These are phyloP conservation scores for Berkeleyomyces rouxiae DNA, from an alignment of 2,329 filamentous ascomycete genomes.

Conservation along the genomic window DNA sequence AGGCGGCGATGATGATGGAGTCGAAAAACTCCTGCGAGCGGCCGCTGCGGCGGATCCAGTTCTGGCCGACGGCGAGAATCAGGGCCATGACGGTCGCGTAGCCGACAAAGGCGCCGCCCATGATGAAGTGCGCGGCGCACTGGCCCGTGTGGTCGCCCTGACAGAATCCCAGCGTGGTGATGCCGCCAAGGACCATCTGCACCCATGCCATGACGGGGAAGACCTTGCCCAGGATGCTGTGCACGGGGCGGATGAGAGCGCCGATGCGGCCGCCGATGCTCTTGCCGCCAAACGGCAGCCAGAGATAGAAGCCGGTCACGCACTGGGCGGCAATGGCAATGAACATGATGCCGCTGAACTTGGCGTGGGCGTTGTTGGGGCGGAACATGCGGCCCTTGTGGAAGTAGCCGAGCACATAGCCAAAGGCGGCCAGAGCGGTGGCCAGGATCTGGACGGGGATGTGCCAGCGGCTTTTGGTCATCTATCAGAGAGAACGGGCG, in stretches of 20 bases:
- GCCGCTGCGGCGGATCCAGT: constrained; percentile 66
- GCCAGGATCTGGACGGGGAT: constrained; percentile 71
- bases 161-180: constrained; percentile 83
- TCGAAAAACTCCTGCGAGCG: constrained; percentile 96
- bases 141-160: constrained; percentile 81
- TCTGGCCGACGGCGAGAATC: constrained; percentile 71
- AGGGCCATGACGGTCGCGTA: constrained; percentile 83
- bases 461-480: constrained; percentile 83
- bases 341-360: constrained; percentile 68
- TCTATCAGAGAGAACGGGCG: constrained; percentile 31
- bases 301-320: constrained; percentile 69
- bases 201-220: constrained; percentile 79
- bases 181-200: constrained; percentile 92
- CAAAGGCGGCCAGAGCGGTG: constrained; percentile 58
- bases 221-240: constrained; percentile 69
- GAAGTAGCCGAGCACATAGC: constrained; percentile 80
- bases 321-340: constrained; percentile 63
- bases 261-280: constrained; percentile 69
- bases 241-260: constrained; percentile 50
- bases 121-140: constrained; percentile 93
- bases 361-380: constrained; percentile 56
- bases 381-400: constrained; percentile 81
- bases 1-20: constrained; percentile 73
- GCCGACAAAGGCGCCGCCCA: constrained; percentile 90
- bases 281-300: constrained; percentile 62